A percentile compares a stretch with the other conserved stretches of the same genome.
Conservation (phyloP, 768 basidiomycete genomes). For the Boletus sensibilis region DNA sequence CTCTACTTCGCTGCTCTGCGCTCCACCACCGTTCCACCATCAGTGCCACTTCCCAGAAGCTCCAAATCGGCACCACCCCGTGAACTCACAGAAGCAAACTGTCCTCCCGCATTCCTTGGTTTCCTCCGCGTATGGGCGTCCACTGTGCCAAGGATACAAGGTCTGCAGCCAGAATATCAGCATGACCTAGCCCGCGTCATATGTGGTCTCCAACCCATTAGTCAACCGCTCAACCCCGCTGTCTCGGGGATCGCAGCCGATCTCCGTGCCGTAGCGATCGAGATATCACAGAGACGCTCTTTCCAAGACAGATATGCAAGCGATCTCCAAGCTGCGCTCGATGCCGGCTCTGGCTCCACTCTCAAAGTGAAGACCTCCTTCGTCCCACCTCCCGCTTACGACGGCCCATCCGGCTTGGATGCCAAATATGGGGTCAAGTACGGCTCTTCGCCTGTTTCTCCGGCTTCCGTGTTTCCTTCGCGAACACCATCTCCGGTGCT, state of each 20-base stretch:
- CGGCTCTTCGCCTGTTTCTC: conserved; percentile 11
- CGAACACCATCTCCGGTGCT: conserved; percentile 51
- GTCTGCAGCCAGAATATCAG: conserved; percentile 59
- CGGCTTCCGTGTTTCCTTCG: conserved; percentile 35
- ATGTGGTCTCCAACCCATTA: conserved; percentile 54
- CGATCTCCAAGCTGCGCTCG: conserved; percentile 78
- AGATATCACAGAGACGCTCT: conserved; percentile 78
- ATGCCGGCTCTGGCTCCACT: conserved; percentile 47
- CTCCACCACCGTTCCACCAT: conserved; percentile 72
- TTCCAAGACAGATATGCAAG: conserved; percentile 78
- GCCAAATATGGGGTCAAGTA: conserved; percentile 13
- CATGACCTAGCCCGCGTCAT: conserved; percentile 84
- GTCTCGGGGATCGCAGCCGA: conserved; percentile 72
- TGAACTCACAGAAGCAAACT: conserved; percentile 64
- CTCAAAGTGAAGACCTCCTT: conserved; percentile 55
- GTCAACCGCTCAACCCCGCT: conserved; percentile 38
- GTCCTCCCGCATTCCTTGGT: conserved; percentile 62
- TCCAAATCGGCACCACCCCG: conserved; percentile 47
- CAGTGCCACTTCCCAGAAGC: conserved; percentile 70
- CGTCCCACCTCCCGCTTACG: conserved; percentile 70
- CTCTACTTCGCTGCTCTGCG: conserved; percentile 83
- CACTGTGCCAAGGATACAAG: conserved; percentile 63
- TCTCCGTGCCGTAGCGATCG: conserved; percentile 81
- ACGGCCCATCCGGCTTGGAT: conserved; percentile 28
- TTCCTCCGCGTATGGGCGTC: conserved; percentile 76